Base-by-base conservation (phyloP, 768 basidiomycete genomes). In the Rhizopogon vinicolor region DNA sequence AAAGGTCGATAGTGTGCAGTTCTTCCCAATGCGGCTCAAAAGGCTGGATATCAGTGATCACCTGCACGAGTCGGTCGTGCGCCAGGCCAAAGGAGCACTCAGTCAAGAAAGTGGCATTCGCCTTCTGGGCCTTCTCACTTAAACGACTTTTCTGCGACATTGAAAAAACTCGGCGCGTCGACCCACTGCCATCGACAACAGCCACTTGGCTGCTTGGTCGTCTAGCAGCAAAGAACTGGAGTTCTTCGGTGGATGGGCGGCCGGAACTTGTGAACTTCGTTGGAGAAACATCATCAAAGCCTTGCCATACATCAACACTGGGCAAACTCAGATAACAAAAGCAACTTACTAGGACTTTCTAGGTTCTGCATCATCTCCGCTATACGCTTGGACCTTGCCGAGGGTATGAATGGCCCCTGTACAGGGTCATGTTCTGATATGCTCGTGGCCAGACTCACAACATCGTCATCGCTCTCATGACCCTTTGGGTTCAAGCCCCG, bases 81-180 rank as follows among this genome's bases (percentile, higher is more conserved):
- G 93, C 82, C 43, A 98, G 86, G 14, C 84, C 93, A 67, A 99
- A 99, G 41, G 95, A 98, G 66, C 95, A 98, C 66, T 98, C 95
- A 10, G 96, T 98, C 59, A 98, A 76, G 74, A 88, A 96, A 1
- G 87, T 89, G 8, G 77, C 80, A 60, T 87, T 76, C 63, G 55
- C 64, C 61, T 57, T 55, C 49, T 60, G 65, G 64, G 58, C 68
- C 64, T 59, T 69, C 52, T 65, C 67, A 51, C 71, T 71, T 40
- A 63, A 62, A 40, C 68, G 73, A 61, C 72, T 73, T 29, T 70
- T 72, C 40, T 74, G 76, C 19, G 78, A 75, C 52, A 73, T 69
- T 13, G 82, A 79, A 57, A 77, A 79, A 4, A 72, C 65, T 14
- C 78, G 73, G 22, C 75, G 74, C 45, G 75, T 67, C 33, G 68